Base-by-base conservation (phyloP, 371 early-diverging fungal genomes). In the Choanephora cucurbitarum region DNA sequence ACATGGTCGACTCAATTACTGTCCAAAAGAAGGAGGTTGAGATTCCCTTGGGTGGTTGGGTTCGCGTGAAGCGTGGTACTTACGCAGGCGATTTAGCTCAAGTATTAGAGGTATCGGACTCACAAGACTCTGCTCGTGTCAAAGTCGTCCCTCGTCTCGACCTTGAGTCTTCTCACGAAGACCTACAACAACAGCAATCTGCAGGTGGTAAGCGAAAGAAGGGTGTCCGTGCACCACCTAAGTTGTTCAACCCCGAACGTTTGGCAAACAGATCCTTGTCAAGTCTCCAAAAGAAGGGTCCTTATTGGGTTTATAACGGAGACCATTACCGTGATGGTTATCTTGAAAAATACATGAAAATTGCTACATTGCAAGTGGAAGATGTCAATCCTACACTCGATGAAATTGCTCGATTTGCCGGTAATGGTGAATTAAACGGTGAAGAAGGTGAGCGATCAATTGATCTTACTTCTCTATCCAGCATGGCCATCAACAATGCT, bases 81-180 rank as follows among this genome's bases (percentile, higher is more conserved):
- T 99, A 98, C 69, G 85, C 86, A 5, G 97, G 95, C 37, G 99
- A 99, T 80, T 75, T 99, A 56, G 99, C 88, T 15, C 94, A 96
- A 80, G 81, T 97, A 3, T 50, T 94, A 37, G 88, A 90, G 45
- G 80, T 95, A 15, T 60, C 87, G 5, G 94, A 94, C 37, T 80
- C 89, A 11, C 86, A 89, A 46, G 94, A 94, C 39, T 70, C 76
- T 1, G 91, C 91, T 13, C 81, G 84, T 49, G 85, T 99, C 44
- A 93, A 91, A 55, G 71, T 97, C 34, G 84, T 99, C 19, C 99
- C 99, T 39, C 90, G 98, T 19, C 63, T 97, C 48, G 90, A 92
- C 44, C 60, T 83, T 21, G 85, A 73, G 14, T 37, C 33, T 1
- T 60, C 49, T n/a, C 21, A 60, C 7, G 62, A 67, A 33, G 59